A percentile compares a stretch with the other conserved stretches of the same genome.
phyloP scores from a whole-genome alignment of 495 filamentous ascomycete species.

The Neurospora cerealis region DNA sequence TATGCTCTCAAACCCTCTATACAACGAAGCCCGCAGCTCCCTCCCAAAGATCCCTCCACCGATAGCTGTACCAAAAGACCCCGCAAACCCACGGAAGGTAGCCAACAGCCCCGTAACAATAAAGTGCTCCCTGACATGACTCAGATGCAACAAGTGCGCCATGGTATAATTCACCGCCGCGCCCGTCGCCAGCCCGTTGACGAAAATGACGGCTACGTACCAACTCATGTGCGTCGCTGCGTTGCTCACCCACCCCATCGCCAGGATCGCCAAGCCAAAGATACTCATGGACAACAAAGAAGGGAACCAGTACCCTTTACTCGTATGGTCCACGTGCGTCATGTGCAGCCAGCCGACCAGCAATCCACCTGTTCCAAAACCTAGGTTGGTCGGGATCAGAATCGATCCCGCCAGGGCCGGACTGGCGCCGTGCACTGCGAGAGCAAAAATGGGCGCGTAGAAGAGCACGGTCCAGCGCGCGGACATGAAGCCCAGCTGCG shows the following conservation, averaged over 20 bases:
- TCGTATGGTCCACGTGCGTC: constrained; percentile 36
- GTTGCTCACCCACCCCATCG: constrained; percentile 41
- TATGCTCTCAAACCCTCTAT: constrained; percentile 41
- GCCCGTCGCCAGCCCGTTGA: constrained; percentile 60
- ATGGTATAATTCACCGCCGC: constrained; percentile 67
- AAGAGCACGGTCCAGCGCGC: constrained; percentile 69
- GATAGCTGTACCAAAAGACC: constrained; percentile 64
- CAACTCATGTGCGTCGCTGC: constrained; percentile 29
- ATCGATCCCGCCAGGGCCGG: constrained; percentile 21
- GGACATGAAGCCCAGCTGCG: constrained; percentile 63
- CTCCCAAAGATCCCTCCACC: constrained; percentile 67
- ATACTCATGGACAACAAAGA: constrained; percentile 43
- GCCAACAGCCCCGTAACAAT: constrained; percentile 59
- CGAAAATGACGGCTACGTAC: constrained; percentile 48
- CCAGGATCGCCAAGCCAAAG: constrained; percentile 42
- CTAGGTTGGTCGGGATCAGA: constrained; percentile 64
- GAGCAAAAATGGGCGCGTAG: constrained; percentile 63
- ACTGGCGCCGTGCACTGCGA: constrained; percentile 49
- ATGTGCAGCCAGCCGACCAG: constrained; percentile 63
- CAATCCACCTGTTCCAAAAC: constrained; percentile 61
- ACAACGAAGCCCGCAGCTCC: constrained; percentile 43
- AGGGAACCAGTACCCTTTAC: constrained; percentile 44
- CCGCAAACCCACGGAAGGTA: constrained; percentile 66
- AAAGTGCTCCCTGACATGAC: constrained; percentile 49
- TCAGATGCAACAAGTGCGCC: constrained; percentile 64